Base-by-base conservation (phyloP, 2,329 filamentous ascomycete genomes). In the Monilinia fructicola region DNA sequence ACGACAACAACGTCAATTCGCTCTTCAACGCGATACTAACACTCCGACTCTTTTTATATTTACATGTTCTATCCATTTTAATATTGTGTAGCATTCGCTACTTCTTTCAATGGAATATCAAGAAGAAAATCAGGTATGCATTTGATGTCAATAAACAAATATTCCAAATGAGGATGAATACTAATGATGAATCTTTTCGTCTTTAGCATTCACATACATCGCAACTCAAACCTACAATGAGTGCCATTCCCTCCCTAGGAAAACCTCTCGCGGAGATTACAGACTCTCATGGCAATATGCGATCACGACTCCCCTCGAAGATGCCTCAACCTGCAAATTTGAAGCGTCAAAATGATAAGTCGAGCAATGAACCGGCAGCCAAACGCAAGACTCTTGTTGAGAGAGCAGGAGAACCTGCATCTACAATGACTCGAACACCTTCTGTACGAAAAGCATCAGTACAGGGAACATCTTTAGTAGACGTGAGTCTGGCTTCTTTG, bases 301-400 rank as follows among this genome's bases (percentile, higher is more conserved):
- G 85, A 61, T 75, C 78, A 26, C 82, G 82, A 60, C 75, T 78
- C 1, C 75, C 80, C 0, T 79, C 79, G 48, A 78, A 78, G 63
- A 77, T 80, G 44, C 77, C 79, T 14, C 75, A 80, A 12, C 71
- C 80, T 68, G 73, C 75, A 0, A 78, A 78, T 16, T 66, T 83
- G 68, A 89, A 89, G 78, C 83, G 86, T 70, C 80, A 80, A 66
- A 40, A 71, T 42, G 58, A 64, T 9, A 58, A 67, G 53, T 52
- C 64, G 54, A 70, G 72, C 62, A 71, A 78, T 28, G 81, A 85
- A 72, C 81, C 86, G 26, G 83, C 86, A 60, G 73, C 85, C 3
- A 90, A 90, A 77, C 81, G 87, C 66, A 87, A 86, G 73, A 85
- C 84, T 18, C 77, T 88, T 35, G 77, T 77, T 26, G 84, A 88